phyloP scores from a whole-genome alignment of 1,284 basidiomycete species.

The Hortiboletus rubellus region DNA sequence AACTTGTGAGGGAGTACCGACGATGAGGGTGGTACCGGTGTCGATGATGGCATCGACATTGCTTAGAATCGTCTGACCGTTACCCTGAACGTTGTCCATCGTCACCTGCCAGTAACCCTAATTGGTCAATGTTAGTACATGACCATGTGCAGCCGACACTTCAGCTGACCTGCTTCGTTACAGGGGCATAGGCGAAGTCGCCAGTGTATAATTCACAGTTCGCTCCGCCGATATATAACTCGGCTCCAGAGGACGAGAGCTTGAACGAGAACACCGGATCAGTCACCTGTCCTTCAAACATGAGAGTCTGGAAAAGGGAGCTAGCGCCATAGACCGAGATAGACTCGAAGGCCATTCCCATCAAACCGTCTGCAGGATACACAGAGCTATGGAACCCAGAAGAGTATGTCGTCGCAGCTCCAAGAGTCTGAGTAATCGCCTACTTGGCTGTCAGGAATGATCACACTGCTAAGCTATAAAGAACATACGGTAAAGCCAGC shows the following conservation, averaged over 20 bases:
- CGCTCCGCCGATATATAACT: slow-evolving; percentile 43
- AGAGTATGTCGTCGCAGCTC: slow-evolving; percentile 31
- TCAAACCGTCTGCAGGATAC: slow-evolving; percentile 34
- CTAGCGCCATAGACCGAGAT: slow-evolving; percentile 21
- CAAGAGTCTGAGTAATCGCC: slow-evolving; percentile 33
- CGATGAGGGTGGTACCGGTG: slow-evolving; percentile 51
- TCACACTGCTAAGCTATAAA: background rate
- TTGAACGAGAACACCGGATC: slow-evolving; percentile 41
- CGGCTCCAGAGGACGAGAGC: slow-evolving; percentile 27
- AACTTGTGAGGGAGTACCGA: slow-evolving; percentile 20
- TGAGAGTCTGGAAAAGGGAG: slow-evolving; percentile 28
- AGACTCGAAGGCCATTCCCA: slow-evolving; percentile 35
- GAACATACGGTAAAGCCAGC: slow-evolving; percentile 27
- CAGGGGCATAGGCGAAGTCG: slow-evolving; percentile 17
- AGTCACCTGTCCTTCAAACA: slow-evolving; percentile 23
- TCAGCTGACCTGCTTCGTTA: slow-evolving; percentile 34
- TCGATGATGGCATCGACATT: slow-evolving; percentile 40
- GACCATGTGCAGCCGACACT: background rate
- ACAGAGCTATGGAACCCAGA: slow-evolving; percentile 10
- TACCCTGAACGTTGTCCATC: slow-evolving; percentile 35
- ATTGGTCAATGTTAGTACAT: background rate
- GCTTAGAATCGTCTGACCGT: slow-evolving; percentile 20
- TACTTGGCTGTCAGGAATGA: slow-evolving; percentile 7
- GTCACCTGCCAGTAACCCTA: slow-evolving; percentile 46
- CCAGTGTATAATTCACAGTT: slow-evolving; percentile 18